Evolutionary conservation across 2,329 filamentous ascomycete species (phyloP), one percentile per base, ranked within the genome.

Genomic region (Claviceps spartinae): DNA sequence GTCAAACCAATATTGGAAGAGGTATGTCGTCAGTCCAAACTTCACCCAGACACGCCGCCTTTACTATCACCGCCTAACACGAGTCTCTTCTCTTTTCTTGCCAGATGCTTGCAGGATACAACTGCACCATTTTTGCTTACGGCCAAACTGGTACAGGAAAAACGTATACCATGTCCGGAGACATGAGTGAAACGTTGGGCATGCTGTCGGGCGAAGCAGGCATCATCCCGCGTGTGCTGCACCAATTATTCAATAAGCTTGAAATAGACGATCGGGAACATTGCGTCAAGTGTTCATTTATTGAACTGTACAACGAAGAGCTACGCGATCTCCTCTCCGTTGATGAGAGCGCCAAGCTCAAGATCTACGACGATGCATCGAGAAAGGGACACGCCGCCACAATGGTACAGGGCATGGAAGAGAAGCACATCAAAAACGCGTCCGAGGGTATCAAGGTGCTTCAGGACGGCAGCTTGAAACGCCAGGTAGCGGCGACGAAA

Each of bases 401-500:
- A 0, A 69, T 96, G 52, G 91, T 98, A 1, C 93, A 98, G 66
- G 93, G 93, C 4, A 95, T 98, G 88, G 94, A 97, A 66, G 93
- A 98, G 68, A 85, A 86, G 6, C 87, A 95, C 65, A 95, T 98
- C 61, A 86, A 87, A 63, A 86, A 75, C 57, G 90, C 93, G 0
- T 76, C 79, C 13, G 85, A 89, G 49, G 93, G 93, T 55, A 90
- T 98, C 67, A 86, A 87, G 68, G 77, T 96, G 56, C 78, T 98
- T 46, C 88, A 93, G 60, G 78, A 85, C 57, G 94, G 93, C 56
- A 96, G 89, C 67, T 77, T 93, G 69, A 95, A 90, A 68, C 85
- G 93, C 48, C 93, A 98, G 68, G 93, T 98, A n/a, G 94, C 93
- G 5, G 89, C 94, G 4, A 98, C 93, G n/a, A 97, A 97, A 69